These are phyloP conservation scores for Aspergillus sp. DNA, from an alignment of 2,329 filamentous ascomycete species.

Conservation along the genomic window DNA sequence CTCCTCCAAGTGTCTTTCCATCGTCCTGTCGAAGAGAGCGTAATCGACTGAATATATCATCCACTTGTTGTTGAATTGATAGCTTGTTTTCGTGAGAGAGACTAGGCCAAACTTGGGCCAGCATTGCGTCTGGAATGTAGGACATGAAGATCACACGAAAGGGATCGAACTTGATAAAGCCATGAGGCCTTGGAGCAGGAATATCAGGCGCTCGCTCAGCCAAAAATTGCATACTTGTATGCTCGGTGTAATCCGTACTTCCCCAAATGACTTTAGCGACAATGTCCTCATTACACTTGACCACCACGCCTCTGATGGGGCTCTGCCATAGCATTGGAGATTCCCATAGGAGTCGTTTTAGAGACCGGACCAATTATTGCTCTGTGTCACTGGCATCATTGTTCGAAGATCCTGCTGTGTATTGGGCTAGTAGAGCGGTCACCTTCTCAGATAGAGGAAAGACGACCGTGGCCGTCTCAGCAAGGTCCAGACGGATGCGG, in stretches of 20 bases:
- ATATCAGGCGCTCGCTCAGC: slow-evolving; percentile 20
- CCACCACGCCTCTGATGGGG: slow-evolving; percentile 19
- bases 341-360: slow-evolving; percentile 20
- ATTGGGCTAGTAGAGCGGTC: slow-evolving; percentile 10
- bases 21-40: slow-evolving; percentile 18
- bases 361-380: slow-evolving; percentile 9
- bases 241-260: slow-evolving; percentile 21
- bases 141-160: slow-evolving; percentile 29
- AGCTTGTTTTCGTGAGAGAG: slow-evolving; percentile 19
- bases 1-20: slow-evolving; percentile 18
- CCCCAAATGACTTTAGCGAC: slow-evolving; percentile 18
- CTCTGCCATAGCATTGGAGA: slow-evolving; percentile 23
- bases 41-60: slow-evolving; percentile 13
- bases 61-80: slow-evolving; percentile 19
- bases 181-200: slow-evolving; percentile 26
- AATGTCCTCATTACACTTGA: slow-evolving; percentile 21
- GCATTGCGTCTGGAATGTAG: slow-evolving; percentile 21
- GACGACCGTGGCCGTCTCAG: slow-evolving; percentile 18
- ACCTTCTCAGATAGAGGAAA: slow-evolving; percentile 23
- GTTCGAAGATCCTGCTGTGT: slow-evolving; percentile 1
- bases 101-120: slow-evolving; percentile 21
- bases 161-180: slow-evolving; percentile 20
- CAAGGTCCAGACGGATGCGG: slow-evolving; percentile 18
- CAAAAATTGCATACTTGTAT: slow-evolving; percentile 26
- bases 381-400: slow-evolving; percentile 3